phyloP scores from a whole-genome alignment of 139 green algal genomes.

The Gonium pectorale region DNA sequence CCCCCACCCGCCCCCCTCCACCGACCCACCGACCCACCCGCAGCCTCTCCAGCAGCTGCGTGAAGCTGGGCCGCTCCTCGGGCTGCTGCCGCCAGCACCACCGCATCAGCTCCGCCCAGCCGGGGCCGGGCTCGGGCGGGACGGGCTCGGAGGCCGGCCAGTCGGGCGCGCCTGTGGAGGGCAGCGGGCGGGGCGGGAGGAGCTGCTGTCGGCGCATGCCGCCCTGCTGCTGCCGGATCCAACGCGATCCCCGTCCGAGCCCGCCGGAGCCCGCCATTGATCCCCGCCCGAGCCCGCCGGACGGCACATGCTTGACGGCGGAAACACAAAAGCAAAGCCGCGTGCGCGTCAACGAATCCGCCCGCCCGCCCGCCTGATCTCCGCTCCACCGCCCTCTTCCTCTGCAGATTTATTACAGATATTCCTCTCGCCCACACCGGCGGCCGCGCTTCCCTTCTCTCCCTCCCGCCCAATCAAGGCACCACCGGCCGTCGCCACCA shows the following conservation, averaged over 20 bases:
- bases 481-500: neutral
- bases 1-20: no score
- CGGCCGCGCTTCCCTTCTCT: no score
- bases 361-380: no score
- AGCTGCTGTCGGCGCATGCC: neutral
- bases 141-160: conserved; percentile 9
- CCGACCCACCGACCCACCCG: conserved; percentile 24
- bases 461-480: neutral
- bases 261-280: neutral
- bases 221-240: neutral
- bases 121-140: neutral
- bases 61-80: conserved; percentile 58
- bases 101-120: conserved; percentile 65
- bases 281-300: neutral
- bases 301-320: neutral
- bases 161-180: conserved; percentile 18
- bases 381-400: no score
- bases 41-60: conserved; percentile 34
- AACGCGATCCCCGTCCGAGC: neutral
- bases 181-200: neutral
- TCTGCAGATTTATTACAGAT: no score
- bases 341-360: no score
- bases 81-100: conserved; percentile 71
- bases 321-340: no score
- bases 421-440: no score